Conservation (phyloP, 371 early-diverging fungal genomes). For the Apophysomyces ossiformis region DNA sequence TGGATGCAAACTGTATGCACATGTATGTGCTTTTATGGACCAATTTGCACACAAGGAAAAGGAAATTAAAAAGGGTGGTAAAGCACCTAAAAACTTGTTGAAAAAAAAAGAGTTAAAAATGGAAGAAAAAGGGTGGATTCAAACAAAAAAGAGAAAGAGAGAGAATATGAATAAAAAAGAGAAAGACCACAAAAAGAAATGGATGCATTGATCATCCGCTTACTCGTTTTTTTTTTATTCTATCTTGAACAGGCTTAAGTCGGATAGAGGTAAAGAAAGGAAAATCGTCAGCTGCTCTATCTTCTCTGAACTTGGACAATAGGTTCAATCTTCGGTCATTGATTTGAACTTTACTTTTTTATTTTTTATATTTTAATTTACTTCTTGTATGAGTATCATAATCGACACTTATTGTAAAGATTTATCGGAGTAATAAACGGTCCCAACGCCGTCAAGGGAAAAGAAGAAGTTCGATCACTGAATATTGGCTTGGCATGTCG, state of each 20-base stretch:
- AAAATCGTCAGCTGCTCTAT: constrained; percentile 5
- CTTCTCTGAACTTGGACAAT: constrained; percentile 4
- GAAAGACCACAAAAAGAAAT: too few species aligned
- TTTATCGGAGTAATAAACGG: neutral
- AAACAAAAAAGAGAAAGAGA: too few species aligned
- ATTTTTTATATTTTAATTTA: too few species aligned
- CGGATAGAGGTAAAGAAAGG: constrained; percentile 6
- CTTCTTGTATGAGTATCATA: neutral
- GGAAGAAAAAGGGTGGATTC: too few species aligned
- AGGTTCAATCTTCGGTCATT: neutral
- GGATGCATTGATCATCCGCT: constrained; percentile 1
- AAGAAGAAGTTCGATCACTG: too few species aligned
- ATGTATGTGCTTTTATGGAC: constrained; percentile 10
- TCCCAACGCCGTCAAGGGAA: too few species aligned
- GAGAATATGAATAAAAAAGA: too few species aligned
- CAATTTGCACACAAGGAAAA: constrained; percentile 11
- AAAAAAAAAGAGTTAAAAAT: too few species aligned
- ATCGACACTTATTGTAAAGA: neutral
- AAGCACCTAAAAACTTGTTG: neutral
- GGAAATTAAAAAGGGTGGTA: constrained; percentile 7
- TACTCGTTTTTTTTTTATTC: neutral
- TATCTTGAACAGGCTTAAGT: neutral
- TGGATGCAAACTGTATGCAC: constrained; percentile 6
- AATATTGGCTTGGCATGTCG: too few species aligned
- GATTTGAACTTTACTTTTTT: neutral